Conservation (phyloP, 1,139 yeast genomes). For the Nadsonia starkeyi-henricii region DNA sequence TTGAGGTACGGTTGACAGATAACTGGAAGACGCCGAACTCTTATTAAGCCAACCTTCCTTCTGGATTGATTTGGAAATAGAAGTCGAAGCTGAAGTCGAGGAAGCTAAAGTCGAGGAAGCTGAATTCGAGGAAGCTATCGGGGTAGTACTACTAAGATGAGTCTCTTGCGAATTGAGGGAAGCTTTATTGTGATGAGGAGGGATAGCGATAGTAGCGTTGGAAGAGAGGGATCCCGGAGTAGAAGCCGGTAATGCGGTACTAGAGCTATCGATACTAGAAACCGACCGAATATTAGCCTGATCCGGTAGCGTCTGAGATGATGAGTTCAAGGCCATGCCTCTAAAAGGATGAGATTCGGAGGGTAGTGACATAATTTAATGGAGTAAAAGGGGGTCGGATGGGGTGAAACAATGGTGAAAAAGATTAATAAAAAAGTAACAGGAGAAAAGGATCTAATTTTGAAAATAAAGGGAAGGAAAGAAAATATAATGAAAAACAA, state of each 20-base stretch:
- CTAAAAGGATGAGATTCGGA: background rate
- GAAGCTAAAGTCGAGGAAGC: no score
- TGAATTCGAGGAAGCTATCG: no score
- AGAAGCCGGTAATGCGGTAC: background rate
- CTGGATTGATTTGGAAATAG: background rate
- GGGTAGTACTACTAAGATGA: no score
- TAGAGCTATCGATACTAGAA: background rate
- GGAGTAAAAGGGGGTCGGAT: background rate
- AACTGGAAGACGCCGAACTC: background rate
- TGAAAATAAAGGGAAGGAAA: background rate
- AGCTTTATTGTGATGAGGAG: background rate
- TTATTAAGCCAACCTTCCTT: background rate
- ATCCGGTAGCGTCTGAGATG: no score
- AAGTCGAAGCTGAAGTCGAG: no score
- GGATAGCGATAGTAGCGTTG: background rate
- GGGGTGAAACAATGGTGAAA: background rate
- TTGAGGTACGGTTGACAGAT: background rate
- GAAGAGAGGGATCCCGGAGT: no score
- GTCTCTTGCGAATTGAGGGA: no score
- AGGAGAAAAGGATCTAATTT: background rate
- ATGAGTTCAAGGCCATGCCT: no score
- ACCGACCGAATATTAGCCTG: background rate
- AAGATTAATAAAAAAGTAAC: background rate
- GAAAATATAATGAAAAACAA: conserved; percentile 22
- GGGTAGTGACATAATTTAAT: background rate